Conservation (phyloP, 2,329 filamentous ascomycete species). For the Fusarium sp. region DNA sequence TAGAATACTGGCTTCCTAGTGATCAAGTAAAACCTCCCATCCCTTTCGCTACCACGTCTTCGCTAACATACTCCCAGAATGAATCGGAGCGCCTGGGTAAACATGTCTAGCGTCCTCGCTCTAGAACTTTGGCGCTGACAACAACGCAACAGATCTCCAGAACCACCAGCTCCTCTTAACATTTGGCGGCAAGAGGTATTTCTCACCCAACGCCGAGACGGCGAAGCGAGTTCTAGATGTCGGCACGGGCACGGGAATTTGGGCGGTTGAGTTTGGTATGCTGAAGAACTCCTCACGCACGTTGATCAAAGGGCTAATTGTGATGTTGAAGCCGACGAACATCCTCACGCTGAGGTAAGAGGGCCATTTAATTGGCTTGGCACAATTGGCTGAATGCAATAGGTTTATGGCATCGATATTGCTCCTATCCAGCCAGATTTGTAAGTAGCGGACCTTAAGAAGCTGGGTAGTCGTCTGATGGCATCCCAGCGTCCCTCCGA, state of each 20-base stretch:
- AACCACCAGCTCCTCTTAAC: conserved; percentile 23
- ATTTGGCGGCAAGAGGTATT: conserved; percentile 10
- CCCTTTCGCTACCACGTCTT: rapidly evolving
- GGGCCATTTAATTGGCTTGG: rapidly evolving
- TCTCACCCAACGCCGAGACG: conserved; percentile 1
- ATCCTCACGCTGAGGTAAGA: conserved; percentile 24
- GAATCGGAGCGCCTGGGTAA: conserved; percentile 29
- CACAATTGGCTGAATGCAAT: rapidly evolving
- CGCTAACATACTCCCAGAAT: not conserved
- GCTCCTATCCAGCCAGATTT: conserved; percentile 22
- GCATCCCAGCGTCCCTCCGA: not conserved
- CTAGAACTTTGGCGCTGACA: not conserved
- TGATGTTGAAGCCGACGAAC: conserved; percentile 5
- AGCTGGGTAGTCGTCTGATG: rapidly evolving
- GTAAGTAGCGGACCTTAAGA: rapidly evolving
- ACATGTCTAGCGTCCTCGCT: rapidly evolving
- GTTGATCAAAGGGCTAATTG: not conserved
- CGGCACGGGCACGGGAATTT: conserved; percentile 25
- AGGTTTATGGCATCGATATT: conserved; percentile 25
- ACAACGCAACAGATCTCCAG: conserved; percentile 3
- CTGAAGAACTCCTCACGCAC: rapidly evolving
- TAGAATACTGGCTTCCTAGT: conserved; percentile 29
- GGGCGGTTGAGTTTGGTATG: conserved; percentile 30
- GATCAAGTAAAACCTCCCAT: not conserved
- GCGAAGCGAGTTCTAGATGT: conserved; percentile 24